Base-by-base conservation (phyloP, 202 grass and related monocot species). In the Setaria viridis region DNA sequence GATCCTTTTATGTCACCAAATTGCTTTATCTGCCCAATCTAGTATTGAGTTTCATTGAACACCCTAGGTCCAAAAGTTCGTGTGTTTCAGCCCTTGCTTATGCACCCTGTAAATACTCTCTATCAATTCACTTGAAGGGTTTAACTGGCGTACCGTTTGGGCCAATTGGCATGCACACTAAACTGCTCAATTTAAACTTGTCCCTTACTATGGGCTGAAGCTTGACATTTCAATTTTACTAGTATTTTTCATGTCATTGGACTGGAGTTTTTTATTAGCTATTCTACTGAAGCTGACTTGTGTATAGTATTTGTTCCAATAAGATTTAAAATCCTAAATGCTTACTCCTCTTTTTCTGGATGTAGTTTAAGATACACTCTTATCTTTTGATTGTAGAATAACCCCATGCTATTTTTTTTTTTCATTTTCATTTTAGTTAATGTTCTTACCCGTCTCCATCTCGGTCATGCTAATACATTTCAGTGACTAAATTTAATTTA, bases 391-490 rank as follows among this genome's bases (percentile, higher is more conserved):
- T 37, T 41, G 11, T 62, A 78, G 59, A 84, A 5, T 17, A 43
- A 59, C 2, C 37, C 0, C 30, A 15, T 11, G 0, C 0, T 54
- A 25, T 39, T 32, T 69, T 46, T 21, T n/a, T n/a, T 25, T 57
- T 2, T 43, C 0, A 0, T 74, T 85, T 72, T 30, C 51, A 77
- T 72, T 41, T 41, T 46, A 8, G 2, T 87, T 33, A 25, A 15
- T 73, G 13, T 35, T 35, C 4, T 25, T 67, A 67, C 63, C 77
- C 66, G 76, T 59, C 11, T 37, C 60, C 33, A 85, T 65, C 5
- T 76, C 34, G 17, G 65, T 58, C 43, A 34, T 86, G 70, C 32
- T 86, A 43, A n/a, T 81, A 78, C 35, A 21, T 62, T 70, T 7
- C 0, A 17, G 16, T 78, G 42, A 62, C 50, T 81, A 59, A 82